Evolutionary conservation across 352 stramenopile species (phyloP), one percentile per base, ranked within the genome.

Genomic region (Globisporangium uncinulatum): DNA sequence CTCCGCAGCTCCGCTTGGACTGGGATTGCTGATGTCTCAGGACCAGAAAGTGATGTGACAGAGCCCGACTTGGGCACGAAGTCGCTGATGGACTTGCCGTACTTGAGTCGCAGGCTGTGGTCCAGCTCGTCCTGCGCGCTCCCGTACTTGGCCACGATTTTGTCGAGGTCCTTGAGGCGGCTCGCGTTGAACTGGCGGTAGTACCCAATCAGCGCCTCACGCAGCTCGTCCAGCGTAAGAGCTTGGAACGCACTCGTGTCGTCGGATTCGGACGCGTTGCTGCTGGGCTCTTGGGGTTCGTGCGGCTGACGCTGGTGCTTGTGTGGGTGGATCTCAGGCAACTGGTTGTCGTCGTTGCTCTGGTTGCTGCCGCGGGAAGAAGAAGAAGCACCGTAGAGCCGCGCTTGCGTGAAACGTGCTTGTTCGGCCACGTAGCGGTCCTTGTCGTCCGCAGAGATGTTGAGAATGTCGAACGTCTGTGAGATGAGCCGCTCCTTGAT

Each of bases 401-500:
- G 71, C 44, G 55, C 61, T 39, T 90, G 82, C 42, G 80, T 73
- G 31, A 75, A 74, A 29, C 75, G 88, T 34, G 74, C 62, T 53
- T 92, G 73, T 36, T 87, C 71, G 8, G 51, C 53, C 51, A 96
- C 78, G 62, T 95, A 97, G 6, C 63, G 62, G 15, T 77, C 68
- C 62, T 94, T 92, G 60, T 97, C 92, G 24, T 81, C 69, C 6
- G 74, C 59, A 14, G 74, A 86, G 32, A 96, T 75, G 41, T 91
- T 83, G 51, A 98, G 69, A 29, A 97, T 76, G 56, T 90, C 81
- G 14, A 98, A 86, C 0, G 92, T 92, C 70, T 98, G 88, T 7
- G 79, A 86, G 44, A 98, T 97, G 3, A 98, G 79, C 15, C 89
- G 81, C 57, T 92, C 85, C 67, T 99, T 99, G 66, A 99, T 95